Evolutionary conservation across 192 early-diverging fungal species (phyloP).

Genomic region (Coemansia sp.): DNA sequence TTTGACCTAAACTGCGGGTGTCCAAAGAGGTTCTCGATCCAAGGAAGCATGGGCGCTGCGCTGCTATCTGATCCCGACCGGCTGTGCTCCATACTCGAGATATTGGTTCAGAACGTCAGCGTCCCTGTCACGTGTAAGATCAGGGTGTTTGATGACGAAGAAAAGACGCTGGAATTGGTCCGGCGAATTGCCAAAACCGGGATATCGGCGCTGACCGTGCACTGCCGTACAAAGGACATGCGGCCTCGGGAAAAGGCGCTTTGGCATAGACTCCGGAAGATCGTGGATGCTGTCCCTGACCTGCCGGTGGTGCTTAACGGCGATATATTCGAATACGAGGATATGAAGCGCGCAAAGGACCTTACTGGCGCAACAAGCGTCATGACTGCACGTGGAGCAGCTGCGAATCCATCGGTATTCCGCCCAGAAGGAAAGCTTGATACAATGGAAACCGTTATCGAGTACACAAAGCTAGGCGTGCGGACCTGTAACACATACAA

Average conservation of each 20-base stretch:
- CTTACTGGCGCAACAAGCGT: constrained; percentile 65
- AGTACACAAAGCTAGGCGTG: constrained; percentile 72
- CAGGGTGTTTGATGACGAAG: constrained; percentile 71
- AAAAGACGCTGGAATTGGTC: constrained; percentile 80
- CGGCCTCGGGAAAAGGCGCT: constrained; percentile 77
- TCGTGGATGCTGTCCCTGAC: constrained; percentile 69
- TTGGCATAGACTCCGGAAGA: constrained; percentile 79
- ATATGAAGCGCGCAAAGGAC: constrained; percentile 66
- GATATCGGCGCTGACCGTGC: constrained; percentile 83
- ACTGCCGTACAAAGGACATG: constrained; percentile 83
- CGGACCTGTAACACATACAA: constrained; percentile 71
- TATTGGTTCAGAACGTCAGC: constrained; percentile 70
- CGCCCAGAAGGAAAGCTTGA: constrained; percentile 62
- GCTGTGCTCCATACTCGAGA: constrained; percentile 73
- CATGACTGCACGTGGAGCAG: constrained; percentile 92
- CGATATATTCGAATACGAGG: constrained; percentile 71
- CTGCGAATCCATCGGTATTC: constrained; percentile 89
- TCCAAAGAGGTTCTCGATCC: constrained; percentile 93
- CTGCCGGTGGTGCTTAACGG: constrained; percentile 93
- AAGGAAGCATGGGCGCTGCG: constrained; percentile 93
- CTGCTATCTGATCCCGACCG: constrained; percentile 83
- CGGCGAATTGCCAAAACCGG: constrained; percentile 84
- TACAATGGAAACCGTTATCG: constrained; percentile 60
- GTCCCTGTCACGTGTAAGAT: constrained; percentile 92
- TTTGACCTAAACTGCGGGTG: constrained; percentile 99